Conservation (phyloP, 2,329 filamentous ascomycete genomes). For the Microcyclospora tardicrescens region DNA sequence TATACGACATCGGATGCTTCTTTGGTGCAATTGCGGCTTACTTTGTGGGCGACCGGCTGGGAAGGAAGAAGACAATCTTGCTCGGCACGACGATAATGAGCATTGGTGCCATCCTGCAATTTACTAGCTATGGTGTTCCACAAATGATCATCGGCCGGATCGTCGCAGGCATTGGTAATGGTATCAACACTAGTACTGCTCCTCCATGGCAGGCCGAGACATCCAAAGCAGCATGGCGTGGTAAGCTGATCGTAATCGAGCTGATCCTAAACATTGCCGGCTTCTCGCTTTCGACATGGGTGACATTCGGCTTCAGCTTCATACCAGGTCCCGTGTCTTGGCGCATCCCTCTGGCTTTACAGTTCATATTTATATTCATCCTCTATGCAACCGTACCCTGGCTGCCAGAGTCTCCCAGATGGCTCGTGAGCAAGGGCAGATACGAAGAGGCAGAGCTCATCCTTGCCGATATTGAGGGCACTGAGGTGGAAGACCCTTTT, state of each 20-base stretch:
- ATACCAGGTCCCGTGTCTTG: conserved; percentile 29
- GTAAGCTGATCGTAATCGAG: conserved; percentile 23
- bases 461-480: conserved; percentile 36
- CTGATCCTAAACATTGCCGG: conserved; percentile 38
- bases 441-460: conserved; percentile 36
- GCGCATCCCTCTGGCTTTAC: conserved; percentile 36
- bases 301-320: conserved; percentile 40
- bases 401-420: conserved; percentile 35
- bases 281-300: conserved; percentile 39
- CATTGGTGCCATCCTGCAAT: conserved; percentile 30
- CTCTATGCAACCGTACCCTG: conserved; percentile 34
- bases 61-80: conserved; percentile 36
- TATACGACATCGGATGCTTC: conserved; percentile 50
- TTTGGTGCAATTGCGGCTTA: conserved; percentile 42
- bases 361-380: conserved; percentile 38
- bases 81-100: conserved; percentile 37
- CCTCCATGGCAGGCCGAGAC: conserved; percentile 42
- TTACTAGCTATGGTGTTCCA: conserved; percentile 22
- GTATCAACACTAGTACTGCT: conserved; percentile 14
- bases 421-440: conserved; percentile 34
- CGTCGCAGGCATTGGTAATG: conserved; percentile 36
- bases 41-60: conserved; percentile 34
- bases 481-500: conserved; percentile 32
- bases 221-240: conserved; percentile 29
- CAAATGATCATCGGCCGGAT: conserved; percentile 38